phyloP scores from a whole-genome alignment of 768 basidiomycete genomes.

The Lactarius sanguifluus region DNA sequence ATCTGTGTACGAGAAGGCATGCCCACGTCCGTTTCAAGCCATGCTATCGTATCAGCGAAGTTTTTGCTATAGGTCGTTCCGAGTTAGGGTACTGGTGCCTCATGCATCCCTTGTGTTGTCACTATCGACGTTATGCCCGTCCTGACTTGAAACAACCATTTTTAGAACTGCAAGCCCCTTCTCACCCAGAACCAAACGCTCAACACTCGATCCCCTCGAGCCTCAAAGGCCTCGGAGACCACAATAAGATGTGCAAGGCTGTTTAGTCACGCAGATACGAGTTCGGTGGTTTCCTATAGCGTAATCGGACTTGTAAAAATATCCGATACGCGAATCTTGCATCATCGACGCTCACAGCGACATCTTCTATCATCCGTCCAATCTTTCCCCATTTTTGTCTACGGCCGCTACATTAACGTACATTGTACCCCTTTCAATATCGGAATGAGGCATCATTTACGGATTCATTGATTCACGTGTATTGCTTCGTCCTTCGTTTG shows the following conservation, averaged over 20 bases:
- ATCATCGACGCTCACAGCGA: conserved; percentile 11
- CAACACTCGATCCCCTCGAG: neutral
- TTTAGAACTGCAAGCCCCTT: conserved; percentile 3
- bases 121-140: neutral
- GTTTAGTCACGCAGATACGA: neutral
- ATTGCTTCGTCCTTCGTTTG: conserved; percentile 1
- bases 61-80: conserved; percentile 15
- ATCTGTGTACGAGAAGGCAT: neutral
- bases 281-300: neutral
- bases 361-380: conserved; percentile 6
- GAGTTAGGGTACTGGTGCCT: conserved; percentile 1
- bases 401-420: conserved; percentile 5
- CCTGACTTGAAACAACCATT: neutral
- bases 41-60: conserved; percentile 1
- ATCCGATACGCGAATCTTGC: conserved; percentile 13
- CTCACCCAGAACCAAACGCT: neutral
- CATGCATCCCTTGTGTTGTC: neutral
- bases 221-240: neutral
- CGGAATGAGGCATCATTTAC: conserved; percentile 3
- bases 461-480: conserved; percentile 15
- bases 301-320: conserved; percentile 16
- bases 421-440: conserved; percentile 5
- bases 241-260: conserved; percentile 9
- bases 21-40: neutral
- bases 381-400: conserved; percentile 11